Evolutionary conservation across 139 green algal genomes (phyloP).

Genomic region (Pleodorina starrii): DNA sequence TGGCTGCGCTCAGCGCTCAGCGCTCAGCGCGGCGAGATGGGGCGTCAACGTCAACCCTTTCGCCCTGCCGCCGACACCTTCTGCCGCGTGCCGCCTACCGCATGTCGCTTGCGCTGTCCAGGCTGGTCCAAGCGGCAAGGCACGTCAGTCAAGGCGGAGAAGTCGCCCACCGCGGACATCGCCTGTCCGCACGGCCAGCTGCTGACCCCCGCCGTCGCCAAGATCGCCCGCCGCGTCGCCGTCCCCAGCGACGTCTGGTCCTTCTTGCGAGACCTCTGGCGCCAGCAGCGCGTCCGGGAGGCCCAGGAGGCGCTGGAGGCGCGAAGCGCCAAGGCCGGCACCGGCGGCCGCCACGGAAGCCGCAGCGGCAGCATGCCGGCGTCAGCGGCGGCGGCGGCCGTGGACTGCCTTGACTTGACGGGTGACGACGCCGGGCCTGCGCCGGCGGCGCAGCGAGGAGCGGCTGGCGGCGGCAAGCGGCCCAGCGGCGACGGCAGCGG

Average conservation of each 20-base stretch:
- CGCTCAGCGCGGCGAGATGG: too few species aligned
- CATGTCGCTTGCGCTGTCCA: not conserved
- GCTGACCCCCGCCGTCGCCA: slow-evolving; percentile 50
- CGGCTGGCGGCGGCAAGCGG: not conserved
- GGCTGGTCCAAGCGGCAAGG: slow-evolving; percentile 44
- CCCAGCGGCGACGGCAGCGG: not conserved
- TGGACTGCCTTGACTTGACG: not conserved
- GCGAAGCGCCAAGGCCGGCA: not conserved
- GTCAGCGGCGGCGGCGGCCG: not conserved
- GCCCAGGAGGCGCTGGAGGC: slow-evolving; percentile 38
- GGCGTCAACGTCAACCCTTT: too few species aligned
- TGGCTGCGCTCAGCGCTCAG: too few species aligned
- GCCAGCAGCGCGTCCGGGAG: slow-evolving; percentile 22
- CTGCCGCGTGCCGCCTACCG: too few species aligned
- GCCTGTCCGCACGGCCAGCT: slow-evolving; percentile 76
- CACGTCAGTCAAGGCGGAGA: slow-evolving; percentile 12
- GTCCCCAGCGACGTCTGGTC: slow-evolving; percentile 66
- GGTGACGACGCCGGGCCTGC: not conserved
- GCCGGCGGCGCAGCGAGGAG: not conserved
- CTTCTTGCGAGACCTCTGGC: slow-evolving; percentile 65
- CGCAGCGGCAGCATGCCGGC: not conserved
- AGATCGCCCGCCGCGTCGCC: slow-evolving; percentile 50
- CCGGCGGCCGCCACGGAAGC: not conserved
- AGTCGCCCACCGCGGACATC: slow-evolving; percentile 66
- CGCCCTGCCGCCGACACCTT: too few species aligned